Evolutionary conservation across 2,329 filamentous ascomycete genomes (phyloP), one percentile per base, ranked within the genome.

Genomic region (Phialophora tarda): DNA sequence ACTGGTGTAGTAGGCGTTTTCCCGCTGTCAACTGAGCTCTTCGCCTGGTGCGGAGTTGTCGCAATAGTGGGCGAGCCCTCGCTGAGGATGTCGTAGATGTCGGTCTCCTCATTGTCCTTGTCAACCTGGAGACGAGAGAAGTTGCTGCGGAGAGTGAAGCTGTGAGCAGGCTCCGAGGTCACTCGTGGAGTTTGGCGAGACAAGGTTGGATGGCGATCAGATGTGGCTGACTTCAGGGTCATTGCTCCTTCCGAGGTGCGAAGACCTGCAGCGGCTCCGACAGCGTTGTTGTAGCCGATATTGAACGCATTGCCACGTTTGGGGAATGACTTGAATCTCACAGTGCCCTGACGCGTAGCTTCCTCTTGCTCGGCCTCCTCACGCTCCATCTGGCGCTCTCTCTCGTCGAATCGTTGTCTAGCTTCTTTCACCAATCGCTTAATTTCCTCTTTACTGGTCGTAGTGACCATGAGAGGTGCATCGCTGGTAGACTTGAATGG

Each of bases 381-480:
- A 21, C 59, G 64, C 51, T 67, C 55, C 11, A 44, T 50, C 24
- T 69, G 64, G 12, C 51, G 56, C 28, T 65, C 41, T 21, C 38
- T 51, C 24, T 63, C 65, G 32, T 68, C 59, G 30, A 59, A 28
- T 54, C 21, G 41, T 57, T 63, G 32, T 68, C 59, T 54, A 47
- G 32, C 51, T 26, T 56, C 50, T 34, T 32, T 47, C 64, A 65
- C 67, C 64, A 71, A 2, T 41, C 51, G 58, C 17, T 58, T 61
- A 30, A 71, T 69, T 44, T 71, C 62, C n/a, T 62, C 64, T 24
- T 54, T 59, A 11, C 56, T 68, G 10, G 65, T 66, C 2, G 66
- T 65, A n/a, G 69, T 72, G 58, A 69, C 50, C 66, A 72, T 57
- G 41, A 65, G 41, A 47, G 71, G 71, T 24, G 64, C 61, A 17